A percentile compares a stretch with the other conserved stretches of the same genome.
These are phyloP conservation scores for Phoma sp. DNA, from an alignment of 2,329 filamentous ascomycete genomes.

Conservation along the genomic window DNA sequence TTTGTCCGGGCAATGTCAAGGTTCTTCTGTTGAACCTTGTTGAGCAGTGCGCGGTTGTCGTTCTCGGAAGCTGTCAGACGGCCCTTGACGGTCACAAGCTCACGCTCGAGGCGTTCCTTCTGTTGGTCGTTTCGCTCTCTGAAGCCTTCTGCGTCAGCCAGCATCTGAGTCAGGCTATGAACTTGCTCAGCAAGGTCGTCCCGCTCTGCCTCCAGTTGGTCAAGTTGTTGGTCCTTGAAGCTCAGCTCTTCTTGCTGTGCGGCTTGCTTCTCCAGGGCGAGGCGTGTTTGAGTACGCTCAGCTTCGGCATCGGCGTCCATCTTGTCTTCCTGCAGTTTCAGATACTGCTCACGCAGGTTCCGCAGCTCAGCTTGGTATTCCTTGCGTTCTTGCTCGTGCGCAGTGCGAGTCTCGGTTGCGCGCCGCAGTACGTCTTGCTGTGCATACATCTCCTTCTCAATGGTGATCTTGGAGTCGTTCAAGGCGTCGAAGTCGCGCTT, in stretches of 20 bases:
- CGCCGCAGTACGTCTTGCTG: slow-evolving; percentile 91
- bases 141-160: slow-evolving; percentile 88
- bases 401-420: slow-evolving; percentile 78
- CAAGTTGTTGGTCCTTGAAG: slow-evolving; percentile 75
- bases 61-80: slow-evolving; percentile 91
- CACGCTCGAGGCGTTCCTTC: slow-evolving; percentile 90
- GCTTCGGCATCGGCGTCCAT: slow-evolving; percentile 80
- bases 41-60: slow-evolving; percentile 91
- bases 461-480: slow-evolving; percentile 94
- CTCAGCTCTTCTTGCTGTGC: slow-evolving; percentile 81
- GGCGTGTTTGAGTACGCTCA: slow-evolving; percentile 77
- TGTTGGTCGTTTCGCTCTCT: slow-evolving; percentile 89
- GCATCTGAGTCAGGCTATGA: slow-evolving; percentile 83
- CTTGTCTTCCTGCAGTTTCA: slow-evolving; percentile 84
- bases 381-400: slow-evolving; percentile 85
- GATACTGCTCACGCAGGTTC: slow-evolving; percentile 80
- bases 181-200: slow-evolving; percentile 78
- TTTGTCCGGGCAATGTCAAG: slow-evolving; percentile 92
- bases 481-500: slow-evolving; percentile 84
- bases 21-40: slow-evolving; percentile 97
- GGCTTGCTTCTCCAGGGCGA: slow-evolving; percentile 80
- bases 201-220: slow-evolving; percentile 81
- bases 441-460: slow-evolving; percentile 96
- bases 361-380: slow-evolving; percentile 87
- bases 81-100: slow-evolving; percentile 89